Evolutionary conservation across 1,284 basidiomycete genomes (phyloP).

Genomic region (Ganoderma lucidum): DNA sequence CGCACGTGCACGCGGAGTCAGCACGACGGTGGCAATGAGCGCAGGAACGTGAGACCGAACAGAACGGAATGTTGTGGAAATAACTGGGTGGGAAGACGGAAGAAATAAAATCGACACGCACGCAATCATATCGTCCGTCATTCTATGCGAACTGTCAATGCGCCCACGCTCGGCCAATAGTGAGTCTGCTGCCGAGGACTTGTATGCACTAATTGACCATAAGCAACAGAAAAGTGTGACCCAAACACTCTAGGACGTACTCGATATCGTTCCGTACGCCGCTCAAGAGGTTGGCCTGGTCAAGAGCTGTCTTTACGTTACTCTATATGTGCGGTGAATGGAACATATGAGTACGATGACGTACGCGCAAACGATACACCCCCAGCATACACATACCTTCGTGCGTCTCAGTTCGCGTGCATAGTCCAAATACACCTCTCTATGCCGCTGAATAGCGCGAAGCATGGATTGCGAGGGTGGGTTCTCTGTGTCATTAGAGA

Average conservation of each 20-base stretch:
- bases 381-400: conserved; percentile 58
- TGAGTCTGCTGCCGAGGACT: conserved; percentile 87
- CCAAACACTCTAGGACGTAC: conserved; percentile 54
- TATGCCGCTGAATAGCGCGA: conserved; percentile 89
- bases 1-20: not conserved
- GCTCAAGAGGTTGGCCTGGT: conserved; percentile 87
- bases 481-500: conserved; percentile 77
- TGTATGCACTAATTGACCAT: conserved; percentile 73
- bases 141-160: conserved; percentile 92
- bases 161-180: conserved; percentile 87
- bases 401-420: conserved; percentile 84
- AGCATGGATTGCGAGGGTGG: conserved; percentile 87
- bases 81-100: not conserved
- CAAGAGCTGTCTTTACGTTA: conserved; percentile 86
- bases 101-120: conserved; percentile 48
- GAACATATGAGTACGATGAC: conserved; percentile 5
- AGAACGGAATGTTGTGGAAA: not conserved
- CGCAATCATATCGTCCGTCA: conserved; percentile 95
- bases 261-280: conserved; percentile 97
- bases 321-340: conserved; percentile 50
- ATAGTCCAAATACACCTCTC: conserved; percentile 91
- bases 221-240: not conserved
- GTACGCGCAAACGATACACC: conserved; percentile 9
- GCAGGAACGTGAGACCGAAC: not conserved
- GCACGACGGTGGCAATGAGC: conserved; percentile 13